A percentile compares a stretch with the other conserved stretches of the same genome.
phyloP scores from a whole-genome alignment of 75 land plant species.

The Selaginella moellendorffii region DNA sequence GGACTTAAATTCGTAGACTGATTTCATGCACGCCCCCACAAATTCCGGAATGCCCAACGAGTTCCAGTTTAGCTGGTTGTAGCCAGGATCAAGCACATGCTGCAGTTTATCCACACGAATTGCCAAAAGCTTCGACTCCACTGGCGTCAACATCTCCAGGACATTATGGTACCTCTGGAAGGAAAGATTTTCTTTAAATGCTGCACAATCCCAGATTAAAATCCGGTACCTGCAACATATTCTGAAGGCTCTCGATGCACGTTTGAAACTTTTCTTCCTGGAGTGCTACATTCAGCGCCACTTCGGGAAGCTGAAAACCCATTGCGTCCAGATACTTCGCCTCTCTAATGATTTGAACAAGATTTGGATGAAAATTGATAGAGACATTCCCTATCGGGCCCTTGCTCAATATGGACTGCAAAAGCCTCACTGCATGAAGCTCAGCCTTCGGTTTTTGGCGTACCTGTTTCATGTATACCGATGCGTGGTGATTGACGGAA shows the following conservation, averaged over 20 bases:
- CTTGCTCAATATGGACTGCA: conserved; percentile 19
- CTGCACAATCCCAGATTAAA: background rate
- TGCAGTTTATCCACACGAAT: conserved; percentile 10
- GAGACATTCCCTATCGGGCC: conserved; percentile 11
- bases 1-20: conserved; percentile 19
- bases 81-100: conserved; percentile 28
- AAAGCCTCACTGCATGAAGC: background rate
- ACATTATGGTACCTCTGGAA: conserved; percentile 18
- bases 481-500: conserved; percentile 22
- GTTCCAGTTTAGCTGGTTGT: conserved; percentile 25
- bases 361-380: conserved; percentile 16
- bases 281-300: conserved; percentile 20
- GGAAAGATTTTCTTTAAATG: background rate
- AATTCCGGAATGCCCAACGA: conserved; percentile 26
- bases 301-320: conserved; percentile 27
- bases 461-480: conserved; percentile 21
- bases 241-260: conserved; percentile 18
- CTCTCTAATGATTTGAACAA: conserved; percentile 21
- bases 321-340: conserved; percentile 27
- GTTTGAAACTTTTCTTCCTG: conserved; percentile 20
- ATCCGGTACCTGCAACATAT: conserved; percentile 19
- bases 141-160: conserved; percentile 13
- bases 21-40: conserved; percentile 12
- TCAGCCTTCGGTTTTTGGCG: no score
- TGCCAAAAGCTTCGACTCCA: conserved; percentile 19